These are phyloP conservation scores for Russula griseocarnosa DNA, from an alignment of 768 basidiomycete genomes.

Conservation along the genomic window DNA sequence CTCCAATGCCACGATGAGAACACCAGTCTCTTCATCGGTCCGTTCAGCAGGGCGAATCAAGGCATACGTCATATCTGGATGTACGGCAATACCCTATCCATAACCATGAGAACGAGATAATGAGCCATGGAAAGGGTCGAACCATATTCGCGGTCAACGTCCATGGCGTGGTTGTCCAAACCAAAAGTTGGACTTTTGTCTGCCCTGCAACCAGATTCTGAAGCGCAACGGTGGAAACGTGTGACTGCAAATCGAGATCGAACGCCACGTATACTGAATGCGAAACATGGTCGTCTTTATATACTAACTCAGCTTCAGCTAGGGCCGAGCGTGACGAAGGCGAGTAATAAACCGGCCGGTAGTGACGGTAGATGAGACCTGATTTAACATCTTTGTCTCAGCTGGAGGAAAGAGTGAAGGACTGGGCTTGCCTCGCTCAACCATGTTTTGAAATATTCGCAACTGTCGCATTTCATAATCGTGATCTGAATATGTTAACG, in stretches of 20 bases:
- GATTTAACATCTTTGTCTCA: slow-evolving; percentile 31
- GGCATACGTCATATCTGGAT: slow-evolving; percentile 66
- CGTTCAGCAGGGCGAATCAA: slow-evolving; percentile 38
- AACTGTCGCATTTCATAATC: slow-evolving; percentile 87
- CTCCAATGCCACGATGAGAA: slow-evolving; percentile 39
- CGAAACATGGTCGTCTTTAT: slow-evolving; percentile 84
- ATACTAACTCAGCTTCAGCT: slow-evolving; percentile 90
- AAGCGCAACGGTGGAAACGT: slow-evolving; percentile 30
- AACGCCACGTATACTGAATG: slow-evolving; percentile 86
- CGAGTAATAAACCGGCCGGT: slow-evolving; percentile 91
- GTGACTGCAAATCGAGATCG: slow-evolving; percentile 44
- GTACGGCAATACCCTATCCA: slow-evolving; percentile 80
- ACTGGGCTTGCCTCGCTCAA: slow-evolving; percentile 58
- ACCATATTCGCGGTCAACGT: slow-evolving; percentile 96
- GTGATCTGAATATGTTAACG: slow-evolving; percentile 52
- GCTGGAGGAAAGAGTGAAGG: neutral
- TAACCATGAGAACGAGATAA: slow-evolving; percentile 17
- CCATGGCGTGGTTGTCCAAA: slow-evolving; percentile 99
- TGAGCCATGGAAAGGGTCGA: slow-evolving; percentile 27
- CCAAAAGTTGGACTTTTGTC: slow-evolving; percentile 52
- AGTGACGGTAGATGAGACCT: slow-evolving; percentile 78
- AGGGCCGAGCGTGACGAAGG: slow-evolving; percentile 92
- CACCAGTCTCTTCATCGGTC: slow-evolving; percentile 23
- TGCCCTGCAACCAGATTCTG: slow-evolving; percentile 35
- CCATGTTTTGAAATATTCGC: slow-evolving; percentile 81